phyloP scores from a whole-genome alignment of 2,329 filamentous ascomycete species.

The Parastagonospora nodorum region DNA sequence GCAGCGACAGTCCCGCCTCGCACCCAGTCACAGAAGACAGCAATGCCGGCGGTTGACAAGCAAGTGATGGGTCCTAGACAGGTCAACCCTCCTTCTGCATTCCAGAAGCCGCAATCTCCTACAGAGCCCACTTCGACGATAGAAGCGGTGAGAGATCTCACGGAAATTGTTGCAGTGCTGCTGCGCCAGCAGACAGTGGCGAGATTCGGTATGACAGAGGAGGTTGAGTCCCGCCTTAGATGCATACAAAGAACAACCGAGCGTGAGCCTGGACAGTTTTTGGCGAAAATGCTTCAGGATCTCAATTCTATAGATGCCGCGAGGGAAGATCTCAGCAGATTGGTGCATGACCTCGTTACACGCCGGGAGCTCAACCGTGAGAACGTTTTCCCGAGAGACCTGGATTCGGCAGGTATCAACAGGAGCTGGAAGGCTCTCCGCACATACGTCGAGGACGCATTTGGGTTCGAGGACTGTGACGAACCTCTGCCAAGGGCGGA shows the following conservation, averaged over 20 bases:
- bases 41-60: background rate
- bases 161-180: background rate
- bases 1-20: no score
- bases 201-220: background rate
- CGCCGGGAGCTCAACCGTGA: background rate
- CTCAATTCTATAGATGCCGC: background rate
- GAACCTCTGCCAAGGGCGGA: background rate
- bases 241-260: background rate
- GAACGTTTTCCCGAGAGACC: background rate
- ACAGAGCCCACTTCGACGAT: background rate
- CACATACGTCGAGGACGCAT: background rate
- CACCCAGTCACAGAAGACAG: no score
- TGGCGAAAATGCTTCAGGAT: background rate
- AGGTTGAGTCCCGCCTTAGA: background rate
- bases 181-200: background rate
- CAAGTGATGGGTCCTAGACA: background rate
- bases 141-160: background rate
- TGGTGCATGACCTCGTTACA: slow-evolving; percentile 1
- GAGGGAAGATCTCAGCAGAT: background rate
- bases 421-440: slow-evolving; percentile 1
- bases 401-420: background rate
- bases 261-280: background rate
- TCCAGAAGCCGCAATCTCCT: background rate
- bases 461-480: background rate
- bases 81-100: background rate